phyloP scores from a whole-genome alignment of 257 asterid genomes.

The Gynochthodes officinalis region DNA sequence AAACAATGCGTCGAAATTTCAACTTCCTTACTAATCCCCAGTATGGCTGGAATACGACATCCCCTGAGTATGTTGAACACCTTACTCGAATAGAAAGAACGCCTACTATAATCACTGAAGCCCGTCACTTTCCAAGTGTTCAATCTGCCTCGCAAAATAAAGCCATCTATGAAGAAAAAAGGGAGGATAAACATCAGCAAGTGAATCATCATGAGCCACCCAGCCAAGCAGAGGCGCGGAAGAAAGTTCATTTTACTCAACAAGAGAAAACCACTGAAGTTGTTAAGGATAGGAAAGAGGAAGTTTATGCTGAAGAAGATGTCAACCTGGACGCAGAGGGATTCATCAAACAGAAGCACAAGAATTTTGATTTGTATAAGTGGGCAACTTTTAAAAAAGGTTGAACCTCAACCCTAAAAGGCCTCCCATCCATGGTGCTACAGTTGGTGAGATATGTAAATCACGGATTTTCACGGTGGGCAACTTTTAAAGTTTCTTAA shows the following conservation, averaged over 20 bases:
- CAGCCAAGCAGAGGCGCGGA: slow-evolving; percentile 25
- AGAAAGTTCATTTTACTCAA: slow-evolving; percentile 51
- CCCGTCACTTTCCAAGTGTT: slow-evolving; percentile 23
- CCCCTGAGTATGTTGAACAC: slow-evolving; percentile 38
- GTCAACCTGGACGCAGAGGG: slow-evolving; percentile 56
- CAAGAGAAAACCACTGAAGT: slow-evolving; percentile 17
- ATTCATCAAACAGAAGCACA: slow-evolving; percentile 51
- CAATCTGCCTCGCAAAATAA: slow-evolving; percentile 16
- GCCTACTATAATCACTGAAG: slow-evolving; percentile 34
- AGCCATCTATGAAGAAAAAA: slow-evolving; percentile 3
- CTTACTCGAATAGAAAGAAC: slow-evolving; percentile 32
- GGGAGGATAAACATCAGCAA: slow-evolving; percentile 13
- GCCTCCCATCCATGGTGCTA: no score
- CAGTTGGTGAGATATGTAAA: no score
- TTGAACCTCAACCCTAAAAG: no score
- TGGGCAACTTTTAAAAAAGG: slow-evolving; percentile 40
- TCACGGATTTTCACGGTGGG: no score
- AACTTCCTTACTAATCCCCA: slow-evolving; percentile 18
- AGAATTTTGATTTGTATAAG: slow-evolving; percentile 40
- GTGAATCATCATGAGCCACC: slow-evolving; percentile 29
- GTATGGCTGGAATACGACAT: slow-evolving; percentile 24
- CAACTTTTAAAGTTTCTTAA: slow-evolving; percentile 12
- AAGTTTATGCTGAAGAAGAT: slow-evolving; percentile 22
- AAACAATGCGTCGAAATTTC: slow-evolving; percentile 27
- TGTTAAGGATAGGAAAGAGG: slow-evolving; percentile 16